A percentile compares a stretch with the other conserved stretches of the same genome.
Conservation (phyloP, 495 filamentous ascomycete species). For the Venustampulla echinocandica region DNA sequence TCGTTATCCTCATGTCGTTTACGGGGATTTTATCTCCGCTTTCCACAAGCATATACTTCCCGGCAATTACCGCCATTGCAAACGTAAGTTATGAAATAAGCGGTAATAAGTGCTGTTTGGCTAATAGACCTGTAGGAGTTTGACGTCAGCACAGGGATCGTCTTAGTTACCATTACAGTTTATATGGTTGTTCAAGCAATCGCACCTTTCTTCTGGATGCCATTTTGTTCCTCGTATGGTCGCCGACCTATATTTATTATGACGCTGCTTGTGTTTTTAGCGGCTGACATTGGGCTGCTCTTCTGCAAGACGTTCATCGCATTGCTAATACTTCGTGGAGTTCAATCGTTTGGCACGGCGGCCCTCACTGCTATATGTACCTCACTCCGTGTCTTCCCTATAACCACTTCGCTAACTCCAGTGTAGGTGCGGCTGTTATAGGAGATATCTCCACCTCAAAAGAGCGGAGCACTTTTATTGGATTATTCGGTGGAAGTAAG, state of each 20-base stretch:
- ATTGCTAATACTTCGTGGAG: conserved; percentile 47
- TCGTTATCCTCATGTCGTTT: conserved; percentile 31
- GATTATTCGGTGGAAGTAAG: conserved; percentile 41
- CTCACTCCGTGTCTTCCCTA: neutral
- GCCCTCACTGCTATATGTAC: conserved; percentile 41
- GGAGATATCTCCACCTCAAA: conserved; percentile 44
- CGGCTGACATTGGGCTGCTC: conserved; percentile 53
- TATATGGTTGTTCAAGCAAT: conserved; percentile 27
- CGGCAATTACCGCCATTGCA: conserved; percentile 21
- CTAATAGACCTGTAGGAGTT: conserved; percentile 14
- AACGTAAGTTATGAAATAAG: conserved; percentile 2
- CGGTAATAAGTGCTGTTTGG: too few relatives aligned
- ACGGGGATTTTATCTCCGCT: conserved; percentile 29
- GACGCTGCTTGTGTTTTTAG: conserved; percentile 4
- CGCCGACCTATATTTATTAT: conserved; percentile 47
- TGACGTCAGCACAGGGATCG: conserved; percentile 21
- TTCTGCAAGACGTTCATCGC: conserved; percentile 47
- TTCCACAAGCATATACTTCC: conserved; percentile 35
- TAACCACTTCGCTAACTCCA: neutral
- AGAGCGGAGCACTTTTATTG: conserved; percentile 46
- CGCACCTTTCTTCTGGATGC: conserved; percentile 32
- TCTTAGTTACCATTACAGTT: conserved; percentile 32
- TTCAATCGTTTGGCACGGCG: conserved; percentile 53
- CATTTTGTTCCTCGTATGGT: conserved; percentile 48
- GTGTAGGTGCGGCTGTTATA: conserved; percentile 38